Evolutionary conservation across 306 rosid species (phyloP).

Genomic region (Cicer cuneatum): DNA sequence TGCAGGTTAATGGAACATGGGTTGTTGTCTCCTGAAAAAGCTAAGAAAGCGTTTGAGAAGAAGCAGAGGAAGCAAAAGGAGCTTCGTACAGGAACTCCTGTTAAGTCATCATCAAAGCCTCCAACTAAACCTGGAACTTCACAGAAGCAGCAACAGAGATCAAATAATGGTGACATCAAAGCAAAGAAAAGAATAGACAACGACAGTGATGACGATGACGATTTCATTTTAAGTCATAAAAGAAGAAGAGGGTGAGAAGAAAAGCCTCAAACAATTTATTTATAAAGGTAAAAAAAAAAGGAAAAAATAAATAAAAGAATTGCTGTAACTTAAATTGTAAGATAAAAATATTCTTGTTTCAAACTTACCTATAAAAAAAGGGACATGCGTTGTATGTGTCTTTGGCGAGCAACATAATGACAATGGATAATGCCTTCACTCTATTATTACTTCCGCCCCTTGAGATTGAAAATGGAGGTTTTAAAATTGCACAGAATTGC

Average conservation of each 20-base stretch:
- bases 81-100: conserved; percentile 75
- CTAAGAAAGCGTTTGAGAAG: conserved; percentile 82
- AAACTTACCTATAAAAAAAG: conserved; percentile 46
- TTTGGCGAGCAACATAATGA: conserved; percentile 12
- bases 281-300: background rate
- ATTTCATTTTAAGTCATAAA: conserved; percentile 72
- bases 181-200: conserved; percentile 63
- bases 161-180: conserved; percentile 77
- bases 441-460: background rate
- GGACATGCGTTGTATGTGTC: conserved; percentile 37
- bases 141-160: conserved; percentile 57
- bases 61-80: conserved; percentile 90
- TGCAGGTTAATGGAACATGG: conserved; percentile 99
- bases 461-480: background rate
- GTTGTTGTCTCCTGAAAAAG: conserved; percentile 72
- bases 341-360: conserved; percentile 55
- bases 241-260: conserved; percentile 68
- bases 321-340: conserved; percentile 41
- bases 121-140: conserved; percentile 65
- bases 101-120: conserved; percentile 61
- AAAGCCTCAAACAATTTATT: conserved; percentile 40
- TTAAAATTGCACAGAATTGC: background rate
- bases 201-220: conserved; percentile 62
- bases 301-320: background rate
- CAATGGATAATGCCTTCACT: conserved; percentile 26